Base-by-base conservation (phyloP, 495 filamentous ascomycete genomes). In the Echria macrotheca region DNA sequence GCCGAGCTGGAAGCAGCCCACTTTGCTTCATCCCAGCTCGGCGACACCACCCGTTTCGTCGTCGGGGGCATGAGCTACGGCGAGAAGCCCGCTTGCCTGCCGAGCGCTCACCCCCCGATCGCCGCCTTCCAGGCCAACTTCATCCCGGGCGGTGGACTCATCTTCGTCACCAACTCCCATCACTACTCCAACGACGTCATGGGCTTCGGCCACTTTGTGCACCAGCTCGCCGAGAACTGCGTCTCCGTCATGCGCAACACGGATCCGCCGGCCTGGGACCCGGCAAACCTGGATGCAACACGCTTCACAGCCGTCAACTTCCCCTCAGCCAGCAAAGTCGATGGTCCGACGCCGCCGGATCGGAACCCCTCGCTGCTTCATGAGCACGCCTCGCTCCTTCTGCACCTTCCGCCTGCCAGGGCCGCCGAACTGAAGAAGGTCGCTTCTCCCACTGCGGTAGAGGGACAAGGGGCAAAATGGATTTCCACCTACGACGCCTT, bases 201-300 rank as follows among this genome's bases (percentile, higher is more conserved):
- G 65, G 69, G 67, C 10, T 70, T 66, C 64, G 59, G 67, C 9
- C 53, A 63, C 9, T 58, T 69, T 18, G 44, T 58, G 0, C 60
- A 66, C 24, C 70, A 74, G 33, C 58, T 73, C 12, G 70, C 70
- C 6, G 71, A 74, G 26, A 70, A 74, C 52, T 74, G 69, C 53
- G 48, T 48, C 22, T 54, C 70, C 12, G 57, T 69, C 25, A 9
- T 59, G 17, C 60, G 66, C 31, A 29, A 59, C 5, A 68, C 64
- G 0, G 10, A 29, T 7, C 35, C 38, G 14, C 70, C 69, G 0
- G 21, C 42, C 14, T 75, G 67, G 69, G 64, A 70, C 18, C 44
- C 60, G 5, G 42, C 50, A 3, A 59, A 55, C 8, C 55, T 72
- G n/a, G 64, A 67, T 23, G 49, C 61, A 21, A 66, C 65, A 3